These are phyloP conservation scores for Raphanus hybrid DNA, from an alignment of 441 rosid genomes.

Conservation along the genomic window DNA sequence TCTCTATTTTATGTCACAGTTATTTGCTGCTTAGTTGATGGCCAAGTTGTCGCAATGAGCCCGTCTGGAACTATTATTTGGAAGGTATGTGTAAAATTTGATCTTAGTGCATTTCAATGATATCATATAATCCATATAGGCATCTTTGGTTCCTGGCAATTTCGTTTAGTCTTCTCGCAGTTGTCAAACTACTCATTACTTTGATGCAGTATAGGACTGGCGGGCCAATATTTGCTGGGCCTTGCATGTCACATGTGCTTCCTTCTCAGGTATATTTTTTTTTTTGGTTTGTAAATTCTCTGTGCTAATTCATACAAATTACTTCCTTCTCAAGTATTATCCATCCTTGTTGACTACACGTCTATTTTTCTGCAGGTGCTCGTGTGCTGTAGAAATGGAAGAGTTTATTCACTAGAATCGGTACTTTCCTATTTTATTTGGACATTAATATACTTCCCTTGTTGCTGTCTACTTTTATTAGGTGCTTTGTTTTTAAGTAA, in stretches of 20 bases:
- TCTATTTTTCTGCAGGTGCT: constrained; percentile 57
- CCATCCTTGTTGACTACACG: background rate
- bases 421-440: constrained; percentile 46
- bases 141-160: constrained; percentile 31
- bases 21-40: constrained; percentile 94
- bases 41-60: constrained; percentile 69
- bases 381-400: constrained; percentile 85
- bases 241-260: constrained; percentile 66
- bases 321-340: constrained; percentile 8
- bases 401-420: constrained; percentile 70
- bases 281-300: background rate
- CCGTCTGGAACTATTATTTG: constrained; percentile 69
- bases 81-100: constrained; percentile 61
- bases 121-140: constrained; percentile 9
- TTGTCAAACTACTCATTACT: constrained; percentile 18
- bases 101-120: constrained; percentile 27
- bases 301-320: constrained; percentile 13
- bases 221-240: constrained; percentile 94
- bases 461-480: constrained; percentile 1
- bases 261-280: constrained; percentile 69
- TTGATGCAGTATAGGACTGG: constrained; percentile 64
- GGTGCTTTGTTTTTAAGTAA: background rate
- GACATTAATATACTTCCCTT: constrained; percentile 4
- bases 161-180: constrained; percentile 22
- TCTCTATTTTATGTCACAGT: constrained; percentile 52